Evolutionary conservation across 306 rosid genomes (phyloP).

Genomic region (Cotoneaster glaucophyllus): DNA sequence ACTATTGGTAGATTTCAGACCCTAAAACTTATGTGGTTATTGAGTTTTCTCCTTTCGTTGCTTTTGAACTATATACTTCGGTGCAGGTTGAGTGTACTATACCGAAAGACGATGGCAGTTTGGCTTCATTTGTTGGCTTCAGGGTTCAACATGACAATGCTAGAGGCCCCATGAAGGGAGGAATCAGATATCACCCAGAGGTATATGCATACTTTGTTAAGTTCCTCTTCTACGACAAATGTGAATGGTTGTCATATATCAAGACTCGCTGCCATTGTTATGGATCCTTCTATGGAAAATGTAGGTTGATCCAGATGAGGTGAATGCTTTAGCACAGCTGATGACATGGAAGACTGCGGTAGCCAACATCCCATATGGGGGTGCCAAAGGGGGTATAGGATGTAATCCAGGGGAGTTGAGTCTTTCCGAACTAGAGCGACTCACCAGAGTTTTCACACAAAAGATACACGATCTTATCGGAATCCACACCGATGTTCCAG

Average conservation of each 20-base stretch:
- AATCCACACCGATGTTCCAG: constrained; percentile 81
- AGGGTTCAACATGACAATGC: constrained; percentile 96
- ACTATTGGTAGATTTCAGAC: neutral
- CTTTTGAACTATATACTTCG: constrained; percentile 15
- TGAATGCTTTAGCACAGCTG: constrained; percentile 91
- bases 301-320: constrained; percentile 98
- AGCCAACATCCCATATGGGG: constrained; percentile 91
- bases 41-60: neutral
- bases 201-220: constrained; percentile 20
- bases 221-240: neutral
- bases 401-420: constrained; percentile 68
- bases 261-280: neutral
- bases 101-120: constrained; percentile 80
- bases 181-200: constrained; percentile 99
- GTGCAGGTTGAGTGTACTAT: constrained; percentile 87
- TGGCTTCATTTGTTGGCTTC: constrained; percentile 88
- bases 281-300: neutral
- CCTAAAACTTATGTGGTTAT: neutral
- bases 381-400: constrained; percentile 98
- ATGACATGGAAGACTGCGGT: constrained; percentile 99
- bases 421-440: constrained; percentile 73
- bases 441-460: constrained; percentile 91
- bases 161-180: constrained; percentile 99
- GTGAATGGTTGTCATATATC: neutral
- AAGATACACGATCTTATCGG: constrained; percentile 91